Conservation (phyloP, 129 eudicot genomes). For the Flaveria linearis region DNA sequence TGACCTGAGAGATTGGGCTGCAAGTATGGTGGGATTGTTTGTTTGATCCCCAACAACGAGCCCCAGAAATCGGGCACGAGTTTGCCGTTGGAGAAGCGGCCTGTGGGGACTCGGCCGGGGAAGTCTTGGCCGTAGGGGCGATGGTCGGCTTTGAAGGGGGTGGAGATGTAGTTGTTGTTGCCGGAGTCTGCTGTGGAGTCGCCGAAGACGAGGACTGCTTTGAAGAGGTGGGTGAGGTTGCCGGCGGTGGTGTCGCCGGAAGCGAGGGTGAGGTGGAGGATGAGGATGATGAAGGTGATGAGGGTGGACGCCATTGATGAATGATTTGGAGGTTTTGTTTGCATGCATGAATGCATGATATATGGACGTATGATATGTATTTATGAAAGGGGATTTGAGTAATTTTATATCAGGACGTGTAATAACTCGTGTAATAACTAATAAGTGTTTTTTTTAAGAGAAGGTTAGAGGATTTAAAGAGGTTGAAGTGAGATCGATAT, state of each 20-base stretch:
- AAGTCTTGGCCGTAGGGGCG: constrained; percentile 46
- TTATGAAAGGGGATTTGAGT: no score
- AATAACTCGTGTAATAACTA: no score
- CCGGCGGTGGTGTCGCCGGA: background rate
- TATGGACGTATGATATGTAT: no score
- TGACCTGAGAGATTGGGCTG: constrained; percentile 38
- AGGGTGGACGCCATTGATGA: constrained; percentile 28
- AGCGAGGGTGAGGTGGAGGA: constrained; percentile 19
- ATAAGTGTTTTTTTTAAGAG: no score
- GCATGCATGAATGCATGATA: background rate
- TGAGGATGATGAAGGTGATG: background rate
- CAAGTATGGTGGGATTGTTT: constrained; percentile 43
- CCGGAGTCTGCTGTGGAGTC: constrained; percentile 51
- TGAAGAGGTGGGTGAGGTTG: constrained; percentile 20
- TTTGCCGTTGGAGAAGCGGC: constrained; percentile 53
- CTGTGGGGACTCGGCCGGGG: constrained; percentile 44
- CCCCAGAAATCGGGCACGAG: constrained; percentile 49
- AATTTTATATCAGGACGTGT: no score
- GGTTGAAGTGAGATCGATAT: no score
- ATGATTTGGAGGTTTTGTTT: background rate
- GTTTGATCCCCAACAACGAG: constrained; percentile 43
- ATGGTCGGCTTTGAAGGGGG: constrained; percentile 37
- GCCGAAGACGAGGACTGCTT: constrained; percentile 46
- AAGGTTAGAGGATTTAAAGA: no score
- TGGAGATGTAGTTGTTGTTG: constrained; percentile 43